Percentiles rank a stretch among this genome's conserved stretches.
Conservation (phyloP, 2,329 filamentous ascomycete genomes). For the Ophiostoma australiae region DNA sequence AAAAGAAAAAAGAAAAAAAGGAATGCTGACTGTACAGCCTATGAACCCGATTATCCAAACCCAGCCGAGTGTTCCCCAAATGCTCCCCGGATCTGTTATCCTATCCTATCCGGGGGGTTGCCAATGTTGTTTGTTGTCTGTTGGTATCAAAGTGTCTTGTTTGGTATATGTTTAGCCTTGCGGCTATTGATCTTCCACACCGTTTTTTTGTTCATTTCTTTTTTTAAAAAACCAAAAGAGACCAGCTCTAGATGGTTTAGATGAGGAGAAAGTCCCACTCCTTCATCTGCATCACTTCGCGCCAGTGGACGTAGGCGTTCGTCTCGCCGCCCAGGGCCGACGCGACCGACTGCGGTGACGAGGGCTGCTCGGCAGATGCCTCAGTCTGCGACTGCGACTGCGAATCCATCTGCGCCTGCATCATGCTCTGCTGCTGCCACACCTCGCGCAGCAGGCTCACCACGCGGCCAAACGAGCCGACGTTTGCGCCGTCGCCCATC, state of each 20-base stretch:
- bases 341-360: conserved; percentile 30
- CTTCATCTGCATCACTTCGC: conserved; percentile 87
- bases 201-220: neutral
- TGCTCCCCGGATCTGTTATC: neutral
- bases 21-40: conserved; percentile 2
- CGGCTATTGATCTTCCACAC: conserved; percentile 9
- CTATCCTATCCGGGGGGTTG: conserved; percentile 7
- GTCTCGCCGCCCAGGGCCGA: conserved; percentile 31
- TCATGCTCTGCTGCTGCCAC: conserved; percentile 68
- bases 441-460: conserved; percentile 72
- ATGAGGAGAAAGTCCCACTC: conserved; percentile 91
- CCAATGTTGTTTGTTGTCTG: neutral
- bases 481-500: conserved; percentile 70
- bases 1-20: neutral
- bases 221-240: neutral
- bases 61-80: neutral
- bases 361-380: conserved; percentile 28
- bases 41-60: neutral
- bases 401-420: conserved; percentile 28
- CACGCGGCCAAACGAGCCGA: conserved; percentile 83
- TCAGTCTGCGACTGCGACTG: conserved; percentile 3
- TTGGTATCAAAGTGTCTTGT: conserved; percentile 13
- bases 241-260: conserved; percentile 56
- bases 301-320: conserved; percentile 75
- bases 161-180: conserved; percentile 10